A percentile compares a stretch with the other conserved stretches of the same genome.
Evolutionary conservation across 208 protist genomes (phyloP).

Genomic region (Trypanosoma conorhini): DNA sequence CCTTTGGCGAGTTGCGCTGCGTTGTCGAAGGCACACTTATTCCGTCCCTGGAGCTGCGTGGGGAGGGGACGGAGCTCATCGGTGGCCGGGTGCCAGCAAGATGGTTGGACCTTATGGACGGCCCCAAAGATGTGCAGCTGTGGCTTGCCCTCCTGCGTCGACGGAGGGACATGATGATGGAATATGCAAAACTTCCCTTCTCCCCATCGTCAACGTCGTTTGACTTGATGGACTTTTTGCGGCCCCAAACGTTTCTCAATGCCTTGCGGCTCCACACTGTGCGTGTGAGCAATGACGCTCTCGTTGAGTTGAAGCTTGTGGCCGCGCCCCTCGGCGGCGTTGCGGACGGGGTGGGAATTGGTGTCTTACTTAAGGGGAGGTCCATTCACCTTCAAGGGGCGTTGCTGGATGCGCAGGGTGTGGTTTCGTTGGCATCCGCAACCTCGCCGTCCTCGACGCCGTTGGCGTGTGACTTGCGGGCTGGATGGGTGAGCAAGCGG

Average conservation of each 20-base stretch:
- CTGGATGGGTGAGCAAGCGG: conserved; percentile 53
- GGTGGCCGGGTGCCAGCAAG: conserved; percentile 71
- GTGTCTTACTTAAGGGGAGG: conserved; percentile 51
- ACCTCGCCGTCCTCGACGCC: conserved; percentile 68
- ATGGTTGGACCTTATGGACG: conserved; percentile 91
- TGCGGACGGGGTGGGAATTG: conserved; percentile 27
- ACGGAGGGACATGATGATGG: conserved; percentile 57
- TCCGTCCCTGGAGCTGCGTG: conserved; percentile 61
- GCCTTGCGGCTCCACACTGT: conserved; percentile 95
- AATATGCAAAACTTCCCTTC: conserved; percentile 29
- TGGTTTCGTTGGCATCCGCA: conserved; percentile 36
- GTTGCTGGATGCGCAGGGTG: conserved; percentile 37
- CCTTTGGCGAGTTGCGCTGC: conserved; percentile 58
- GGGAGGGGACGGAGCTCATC: conserved; percentile 81
- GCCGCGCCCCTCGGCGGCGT: conserved; percentile 33
- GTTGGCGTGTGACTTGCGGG: conserved; percentile 47
- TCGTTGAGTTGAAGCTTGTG: conserved; percentile 84
- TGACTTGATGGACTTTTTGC: conserved; percentile 87
- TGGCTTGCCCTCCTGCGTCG: conserved; percentile 83
- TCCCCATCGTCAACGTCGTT: conserved; percentile 55
- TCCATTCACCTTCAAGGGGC: conserved; percentile 83
- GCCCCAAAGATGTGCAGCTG: conserved; percentile 67
- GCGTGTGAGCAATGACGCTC: conserved; percentile 47
- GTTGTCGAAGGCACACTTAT: conserved; percentile 89
- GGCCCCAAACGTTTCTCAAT: conserved; percentile 95